Percentiles rank a stretch among this genome's conserved stretches.
Conservation (phyloP, 2,329 filamentous ascomycete genomes). For the Trichoderma koningiopsis region DNA sequence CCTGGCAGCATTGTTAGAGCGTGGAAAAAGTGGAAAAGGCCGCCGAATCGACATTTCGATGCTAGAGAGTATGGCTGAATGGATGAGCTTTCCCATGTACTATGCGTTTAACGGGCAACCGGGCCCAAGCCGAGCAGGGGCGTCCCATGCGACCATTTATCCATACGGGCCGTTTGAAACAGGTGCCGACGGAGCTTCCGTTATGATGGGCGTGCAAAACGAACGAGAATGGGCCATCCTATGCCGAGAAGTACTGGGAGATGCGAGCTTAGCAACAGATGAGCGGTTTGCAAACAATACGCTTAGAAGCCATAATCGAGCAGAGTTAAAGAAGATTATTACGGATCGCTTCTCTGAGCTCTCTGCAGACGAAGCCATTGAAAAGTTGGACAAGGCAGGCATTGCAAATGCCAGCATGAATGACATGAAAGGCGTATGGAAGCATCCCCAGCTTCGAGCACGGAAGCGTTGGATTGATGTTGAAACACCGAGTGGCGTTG, state of each 20-base stretch:
- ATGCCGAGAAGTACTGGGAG: conserved; percentile 48
- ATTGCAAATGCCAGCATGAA: conserved; percentile 60
- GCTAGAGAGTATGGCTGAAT: conserved; percentile 60
- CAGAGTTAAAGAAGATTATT: conserved; percentile 50
- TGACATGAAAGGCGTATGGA: conserved; percentile 57
- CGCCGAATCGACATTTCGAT: conserved; percentile 58
- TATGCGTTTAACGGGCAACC: conserved; percentile 52
- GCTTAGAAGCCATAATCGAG: conserved; percentile 49
- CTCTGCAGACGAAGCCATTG: conserved; percentile 45
- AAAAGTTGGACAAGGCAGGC: conserved; percentile 48
- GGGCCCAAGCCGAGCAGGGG: conserved; percentile 49
- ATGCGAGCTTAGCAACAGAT: conserved; percentile 47
- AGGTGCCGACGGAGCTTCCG: conserved; percentile 46
- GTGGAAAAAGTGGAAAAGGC: conserved; percentile 51
- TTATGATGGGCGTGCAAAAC: conserved; percentile 61
- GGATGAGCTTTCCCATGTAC: conserved; percentile 61
- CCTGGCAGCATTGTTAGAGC: conserved; percentile 51
- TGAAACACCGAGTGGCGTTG: conserved; percentile 47
- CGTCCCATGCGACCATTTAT: conserved; percentile 57
- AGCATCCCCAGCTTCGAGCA: conserved; percentile 54
- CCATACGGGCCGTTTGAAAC: conserved; percentile 59
- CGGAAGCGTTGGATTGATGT: conserved; percentile 55
- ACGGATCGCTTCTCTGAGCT: conserved; percentile 43
- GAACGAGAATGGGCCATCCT: conserved; percentile 58
- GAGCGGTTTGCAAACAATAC: conserved; percentile 51